Conservation (phyloP, 2,329 filamentous ascomycete species). For the Aureobasidium sp. region DNA sequence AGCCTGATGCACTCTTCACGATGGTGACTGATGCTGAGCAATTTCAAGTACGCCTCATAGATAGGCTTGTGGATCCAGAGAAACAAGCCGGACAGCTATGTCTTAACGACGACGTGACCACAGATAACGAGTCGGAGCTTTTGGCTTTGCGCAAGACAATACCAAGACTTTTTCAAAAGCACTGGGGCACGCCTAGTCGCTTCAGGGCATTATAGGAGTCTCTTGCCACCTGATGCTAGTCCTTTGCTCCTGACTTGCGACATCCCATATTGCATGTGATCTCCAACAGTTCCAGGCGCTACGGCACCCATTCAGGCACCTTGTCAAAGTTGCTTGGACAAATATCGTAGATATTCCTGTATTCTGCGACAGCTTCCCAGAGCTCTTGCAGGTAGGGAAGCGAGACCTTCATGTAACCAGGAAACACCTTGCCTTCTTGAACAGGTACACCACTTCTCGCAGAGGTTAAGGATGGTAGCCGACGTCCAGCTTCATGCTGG, state of each 20-base stretch:
- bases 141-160: slow-evolving; percentile 32
- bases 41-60: slow-evolving; percentile 32
- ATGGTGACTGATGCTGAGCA: slow-evolving; percentile 42
- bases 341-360: no score
- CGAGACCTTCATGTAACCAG: neutral
- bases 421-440: neutral
- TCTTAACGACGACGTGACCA: slow-evolving; percentile 39
- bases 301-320: no score
- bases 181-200: slow-evolving; percentile 24
- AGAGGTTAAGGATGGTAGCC: neutral
- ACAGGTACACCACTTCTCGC: neutral
- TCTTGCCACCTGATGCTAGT: no score
- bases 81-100: slow-evolving; percentile 36
- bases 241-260: no score
- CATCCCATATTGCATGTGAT: no score
- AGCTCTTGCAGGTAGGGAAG: no score
- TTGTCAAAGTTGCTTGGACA: no score
- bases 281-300: no score
- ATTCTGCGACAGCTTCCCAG: no score
- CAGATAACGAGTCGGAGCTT: slow-evolving; percentile 31
- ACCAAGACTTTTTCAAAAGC: slow-evolving; percentile 29
- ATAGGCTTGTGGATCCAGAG: slow-evolving; percentile 30
- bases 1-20: slow-evolving; percentile 36
- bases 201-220: no score
- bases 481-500: neutral